Base-by-base conservation (phyloP, 2,329 filamentous ascomycete genomes). In the Blastomyces parvus region DNA sequence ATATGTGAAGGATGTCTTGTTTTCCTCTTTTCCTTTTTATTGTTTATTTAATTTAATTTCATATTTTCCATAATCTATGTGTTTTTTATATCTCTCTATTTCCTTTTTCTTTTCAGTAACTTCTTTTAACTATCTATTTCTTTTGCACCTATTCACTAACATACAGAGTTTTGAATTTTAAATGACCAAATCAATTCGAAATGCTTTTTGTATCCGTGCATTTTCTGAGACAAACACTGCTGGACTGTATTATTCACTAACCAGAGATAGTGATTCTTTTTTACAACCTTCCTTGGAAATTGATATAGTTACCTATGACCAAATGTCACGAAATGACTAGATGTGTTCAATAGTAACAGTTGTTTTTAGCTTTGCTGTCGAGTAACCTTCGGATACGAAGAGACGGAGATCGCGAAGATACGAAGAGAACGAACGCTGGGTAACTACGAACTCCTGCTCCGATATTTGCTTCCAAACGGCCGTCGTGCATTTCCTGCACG, bases 101-200 rank as follows among this genome's bases (percentile, higher is more conserved):
- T 63, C 61, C 27, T 56, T 36, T 36, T 36, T 38, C 13, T 9
- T 42, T 61, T 55, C 25, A 60, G 42, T 52, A 44, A 33, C 42
- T 60, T 52, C 8, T 50, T n/a, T 46, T 44, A n/a, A n/a, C n/a
- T 19, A 6, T 2, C 13, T 14, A 19, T 44, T 19, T 44, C 14
- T 44, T 44, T 42, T n/a, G 19, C 17, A 42, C 27, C 3, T 13
- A 38, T 38, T 9, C 6, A 9, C 33, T 38, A 11, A 13, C 36
- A 11, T 38, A 38, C 36, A 38, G 36, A 38, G 9, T 38, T 38
- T 13, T 3, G 13, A 13, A 38, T 38, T 44, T 58, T 25, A 33
- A 40, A 19, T 9, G 13, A 42, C 46, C 36, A 27, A 27, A 17
- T 25, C 33, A 27, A 17, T 25, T 19, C 46, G 7, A 13, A 44